These are phyloP conservation scores for Globisporangium spiculum DNA, from an alignment of 352 stramenopile genomes.

Conservation along the genomic window DNA sequence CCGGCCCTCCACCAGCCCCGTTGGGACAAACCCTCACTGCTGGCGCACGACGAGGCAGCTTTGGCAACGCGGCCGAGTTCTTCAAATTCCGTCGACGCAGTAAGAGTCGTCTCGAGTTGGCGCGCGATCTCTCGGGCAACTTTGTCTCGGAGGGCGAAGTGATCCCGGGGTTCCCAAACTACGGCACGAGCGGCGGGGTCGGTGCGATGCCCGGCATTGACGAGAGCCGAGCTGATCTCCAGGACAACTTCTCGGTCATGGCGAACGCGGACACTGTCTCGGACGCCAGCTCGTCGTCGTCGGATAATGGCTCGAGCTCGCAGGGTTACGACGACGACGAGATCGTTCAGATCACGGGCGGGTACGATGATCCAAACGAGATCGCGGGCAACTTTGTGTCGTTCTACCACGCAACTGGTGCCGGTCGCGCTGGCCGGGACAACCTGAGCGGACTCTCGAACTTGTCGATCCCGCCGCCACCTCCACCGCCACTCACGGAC, in stretches of 20 bases:
- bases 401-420: constrained; percentile 67
- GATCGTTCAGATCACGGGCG: constrained; percentile 53
- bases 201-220: constrained; percentile 72
- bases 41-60: constrained; percentile 60
- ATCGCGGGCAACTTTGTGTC: constrained; percentile 73
- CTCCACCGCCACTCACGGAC: constrained; percentile 58
- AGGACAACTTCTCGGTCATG: constrained; percentile 41
- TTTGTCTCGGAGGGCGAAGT: constrained; percentile 44
- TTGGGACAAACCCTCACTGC: constrained; percentile 33
- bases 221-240: constrained; percentile 45
- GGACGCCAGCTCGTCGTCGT: constrained; percentile 47
- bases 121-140: constrained; percentile 53
- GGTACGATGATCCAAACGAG: constrained; percentile 60
- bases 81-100: constrained; percentile 86
- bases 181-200: constrained; percentile 38
- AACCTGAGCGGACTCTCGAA: constrained; percentile 37
- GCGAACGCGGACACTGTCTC: constrained; percentile 44
- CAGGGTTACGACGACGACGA: constrained; percentile 68
- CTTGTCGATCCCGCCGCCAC: constrained; percentile 65
- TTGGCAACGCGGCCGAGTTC: constrained; percentile 82
- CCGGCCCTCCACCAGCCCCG: constrained; percentile 13
- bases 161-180: constrained; percentile 45
- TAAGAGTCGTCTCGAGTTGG: constrained; percentile 80
- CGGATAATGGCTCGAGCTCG: constrained; percentile 55
- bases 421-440: constrained; percentile 22